Base-by-base conservation (phyloP, 768 basidiomycete genomes). In the Amanita inopinata region DNA sequence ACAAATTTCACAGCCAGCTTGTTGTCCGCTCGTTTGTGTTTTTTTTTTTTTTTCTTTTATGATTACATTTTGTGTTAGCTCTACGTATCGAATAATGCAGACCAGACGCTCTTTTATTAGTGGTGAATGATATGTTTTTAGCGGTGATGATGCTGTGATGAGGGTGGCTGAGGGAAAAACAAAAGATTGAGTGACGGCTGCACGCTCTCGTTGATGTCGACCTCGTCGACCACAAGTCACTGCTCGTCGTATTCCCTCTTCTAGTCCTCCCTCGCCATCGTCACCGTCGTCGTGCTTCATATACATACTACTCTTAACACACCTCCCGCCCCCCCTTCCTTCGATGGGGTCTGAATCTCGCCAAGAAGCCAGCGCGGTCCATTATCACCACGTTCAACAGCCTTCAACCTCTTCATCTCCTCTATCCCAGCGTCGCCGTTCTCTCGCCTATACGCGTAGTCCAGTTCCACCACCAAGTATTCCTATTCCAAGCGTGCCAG, bases 401-500 rank as follows among this genome's bases (percentile, higher is more conserved):
- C 53, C 54, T n/a, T 32, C 31, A 42, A 11, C 15, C 22, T 46
- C 53, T 6, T 49, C 56, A 15, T 54, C 63, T 2, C 48, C 60
- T 14, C 51, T 69, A 43, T 59, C 64, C 39, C 70, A 73, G 47
- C 76, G 82, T 43, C 78, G 84, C 40, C 82, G 84, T 51, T 85
- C 82, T 12, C 18, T 76, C 78, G 41, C 78, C 73, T 43, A 75
- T 52, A 64, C 67, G 18, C 74, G 80, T 33, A 82, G 83, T 4
- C 73, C 79, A 28, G 77, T 64, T 2, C 84, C 84, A 14, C 84
- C 84, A 32, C 84, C 84, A 15, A 76, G 66, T 53, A 73, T 77
- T 51, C 84, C 84, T 37, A 86, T 87, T 46, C 84, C 84, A 38
- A 77, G 66, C 51, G 53, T 84, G 25, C 84, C 84, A 30, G 50